phyloP scores from a whole-genome alignment of 1,139 yeast genomes.

The Candida pseudoviswanathii region DNA sequence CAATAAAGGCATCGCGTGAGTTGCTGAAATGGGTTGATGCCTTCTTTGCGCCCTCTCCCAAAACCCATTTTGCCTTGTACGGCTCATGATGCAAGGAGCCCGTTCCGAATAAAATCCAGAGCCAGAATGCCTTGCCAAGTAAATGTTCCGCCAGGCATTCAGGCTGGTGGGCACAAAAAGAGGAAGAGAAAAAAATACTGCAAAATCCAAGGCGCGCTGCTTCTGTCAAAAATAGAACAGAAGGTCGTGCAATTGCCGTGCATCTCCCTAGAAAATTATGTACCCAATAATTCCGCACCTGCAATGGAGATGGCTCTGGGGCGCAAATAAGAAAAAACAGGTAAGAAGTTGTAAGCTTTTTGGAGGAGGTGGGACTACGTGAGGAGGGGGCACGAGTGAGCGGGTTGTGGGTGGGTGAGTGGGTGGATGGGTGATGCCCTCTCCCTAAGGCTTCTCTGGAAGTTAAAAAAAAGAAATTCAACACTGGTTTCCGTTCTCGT shows the following conservation, averaged over 20 bases:
- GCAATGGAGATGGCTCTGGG: background rate
- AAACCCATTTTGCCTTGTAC: background rate
- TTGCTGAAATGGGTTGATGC: too few relatives aligned
- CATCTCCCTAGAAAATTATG: background rate
- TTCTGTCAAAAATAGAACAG: background rate
- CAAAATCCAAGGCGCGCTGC: background rate
- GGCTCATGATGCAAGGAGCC: background rate
- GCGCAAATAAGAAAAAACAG: background rate
- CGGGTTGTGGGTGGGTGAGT: too few relatives aligned
- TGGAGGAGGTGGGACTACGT: too few relatives aligned
- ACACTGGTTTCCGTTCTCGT: too few relatives aligned
- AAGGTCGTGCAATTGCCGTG: background rate
- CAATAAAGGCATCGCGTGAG: background rate
- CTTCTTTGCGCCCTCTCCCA: background rate
- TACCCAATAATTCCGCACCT: background rate
- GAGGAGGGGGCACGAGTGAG: too few relatives aligned
- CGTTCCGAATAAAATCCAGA: background rate
- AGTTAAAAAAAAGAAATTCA: too few relatives aligned
- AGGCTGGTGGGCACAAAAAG: background rate
- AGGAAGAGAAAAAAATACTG: background rate
- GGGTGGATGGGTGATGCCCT: too few relatives aligned
- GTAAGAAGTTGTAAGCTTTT: too few relatives aligned
- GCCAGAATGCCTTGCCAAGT: conserved; percentile 3
- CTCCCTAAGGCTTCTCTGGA: too few relatives aligned
- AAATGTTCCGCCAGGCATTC: background rate